Evolutionary conservation across 331 rosid genomes (phyloP).

Genomic region (Dryas integrifolia): DNA sequence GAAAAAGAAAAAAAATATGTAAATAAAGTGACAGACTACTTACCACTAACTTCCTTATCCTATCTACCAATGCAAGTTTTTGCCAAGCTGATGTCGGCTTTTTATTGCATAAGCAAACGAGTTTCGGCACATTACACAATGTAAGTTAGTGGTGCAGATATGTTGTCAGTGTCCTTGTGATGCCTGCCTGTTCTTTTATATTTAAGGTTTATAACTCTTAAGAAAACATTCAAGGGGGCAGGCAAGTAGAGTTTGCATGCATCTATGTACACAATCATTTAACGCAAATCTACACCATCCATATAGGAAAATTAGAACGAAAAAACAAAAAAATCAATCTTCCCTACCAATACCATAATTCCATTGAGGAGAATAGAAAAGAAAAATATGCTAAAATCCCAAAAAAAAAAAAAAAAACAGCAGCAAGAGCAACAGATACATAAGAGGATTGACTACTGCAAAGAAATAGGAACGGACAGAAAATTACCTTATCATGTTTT

Average conservation of each 20-base stretch:
- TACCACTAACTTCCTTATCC: neutral
- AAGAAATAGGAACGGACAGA: neutral
- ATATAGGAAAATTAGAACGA: neutral
- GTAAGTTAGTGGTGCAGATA: neutral
- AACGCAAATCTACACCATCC: neutral
- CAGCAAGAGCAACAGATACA: neutral
- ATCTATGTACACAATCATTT: neutral
- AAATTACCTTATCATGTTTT: slow-evolving; percentile 37
- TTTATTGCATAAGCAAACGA: too few species aligned
- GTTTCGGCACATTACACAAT: too few species aligned
- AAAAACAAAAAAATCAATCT: neutral
- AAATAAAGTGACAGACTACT: neutral
- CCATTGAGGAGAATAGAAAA: neutral
- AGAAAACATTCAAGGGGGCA: neutral
- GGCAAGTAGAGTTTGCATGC: neutral
- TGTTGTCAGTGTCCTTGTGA: neutral
- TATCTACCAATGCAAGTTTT: neutral
- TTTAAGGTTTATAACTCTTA: neutral
- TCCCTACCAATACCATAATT: too few species aligned
- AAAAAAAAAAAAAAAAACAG: too few species aligned
- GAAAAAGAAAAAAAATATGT: neutral
- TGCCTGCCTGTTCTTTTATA: neutral
- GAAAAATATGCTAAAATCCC: neutral
- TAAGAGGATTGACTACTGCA: neutral
- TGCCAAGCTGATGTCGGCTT: too few species aligned